These are phyloP conservation scores for Rhamnella rubrinervis DNA, from an alignment of 331 rosid genomes.

Conservation along the genomic window DNA sequence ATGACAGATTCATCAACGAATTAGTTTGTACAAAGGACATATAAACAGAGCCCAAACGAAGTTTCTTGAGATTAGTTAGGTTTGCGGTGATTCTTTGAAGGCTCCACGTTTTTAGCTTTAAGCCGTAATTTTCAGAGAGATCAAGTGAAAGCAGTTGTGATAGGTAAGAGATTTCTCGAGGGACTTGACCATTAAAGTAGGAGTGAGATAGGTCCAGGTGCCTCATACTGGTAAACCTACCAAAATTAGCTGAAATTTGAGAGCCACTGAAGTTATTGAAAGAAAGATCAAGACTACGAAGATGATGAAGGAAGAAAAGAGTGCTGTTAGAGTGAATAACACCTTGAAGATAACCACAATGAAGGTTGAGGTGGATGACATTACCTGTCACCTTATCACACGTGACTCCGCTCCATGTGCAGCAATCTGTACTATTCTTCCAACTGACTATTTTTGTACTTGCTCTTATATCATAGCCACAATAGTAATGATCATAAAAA, in stretches of 20 bases:
- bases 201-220: background rate
- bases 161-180: background rate
- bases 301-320: slow-evolving; percentile 19
- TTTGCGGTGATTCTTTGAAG: slow-evolving; percentile 15
- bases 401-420: slow-evolving; percentile 28
- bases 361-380: slow-evolving; percentile 8
- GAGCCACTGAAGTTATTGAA: background rate
- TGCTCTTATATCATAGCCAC: too few species aligned
- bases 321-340: slow-evolving; percentile 5
- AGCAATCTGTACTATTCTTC: slow-evolving; percentile 16
- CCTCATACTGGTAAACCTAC: slow-evolving; percentile 4
- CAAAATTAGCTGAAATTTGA: slow-evolving; percentile 6
- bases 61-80: slow-evolving; percentile 7
- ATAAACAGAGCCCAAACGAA: background rate
- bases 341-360: slow-evolving; percentile 6
- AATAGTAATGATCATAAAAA: too few species aligned
- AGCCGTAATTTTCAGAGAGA: background rate
- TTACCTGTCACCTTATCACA: slow-evolving; percentile 19
- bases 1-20: slow-evolving; percentile 23
- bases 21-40: background rate
- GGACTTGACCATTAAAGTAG: background rate
- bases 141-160: slow-evolving; percentile 13
- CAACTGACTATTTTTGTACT: background rate
- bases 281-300: slow-evolving; percentile 13
- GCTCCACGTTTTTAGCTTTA: background rate